phyloP scores from a whole-genome alignment of 2,329 filamentous ascomycete genomes.

The Exutisphaerella laricina region DNA sequence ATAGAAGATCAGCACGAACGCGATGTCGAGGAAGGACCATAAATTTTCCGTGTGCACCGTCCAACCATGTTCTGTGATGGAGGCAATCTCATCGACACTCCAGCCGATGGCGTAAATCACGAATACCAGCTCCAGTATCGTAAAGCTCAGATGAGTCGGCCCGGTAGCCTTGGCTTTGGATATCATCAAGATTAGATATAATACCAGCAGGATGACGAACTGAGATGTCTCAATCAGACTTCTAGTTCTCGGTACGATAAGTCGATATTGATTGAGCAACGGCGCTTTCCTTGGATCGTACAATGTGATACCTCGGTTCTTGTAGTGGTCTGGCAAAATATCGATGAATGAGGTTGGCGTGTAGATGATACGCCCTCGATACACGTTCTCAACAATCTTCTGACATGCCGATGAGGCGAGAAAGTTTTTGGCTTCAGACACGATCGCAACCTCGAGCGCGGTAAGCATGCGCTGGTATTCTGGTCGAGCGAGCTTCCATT shows the following conservation, averaged over 20 bases:
- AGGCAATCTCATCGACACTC: conserved; percentile 71
- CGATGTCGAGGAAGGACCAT: conserved; percentile 81
- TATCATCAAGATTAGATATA: conserved; percentile 70
- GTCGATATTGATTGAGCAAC: conserved; percentile 75
- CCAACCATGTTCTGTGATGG: conserved; percentile 70
- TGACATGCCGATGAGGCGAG: conserved; percentile 72
- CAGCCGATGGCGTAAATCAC: conserved; percentile 70
- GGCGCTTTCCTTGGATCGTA: conserved; percentile 73
- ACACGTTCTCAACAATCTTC: conserved; percentile 76
- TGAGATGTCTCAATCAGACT: conserved; percentile 70
- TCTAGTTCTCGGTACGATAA: conserved; percentile 73
- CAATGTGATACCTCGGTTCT: conserved; percentile 72
- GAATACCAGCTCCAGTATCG: conserved; percentile 60
- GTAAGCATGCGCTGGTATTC: conserved; percentile 60
- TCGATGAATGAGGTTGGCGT: conserved; percentile 77
- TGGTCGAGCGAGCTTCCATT: conserved; percentile 37
- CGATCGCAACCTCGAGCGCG: conserved; percentile 74
- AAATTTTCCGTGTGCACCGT: conserved; percentile 81
- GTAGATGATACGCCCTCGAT: conserved; percentile 73
- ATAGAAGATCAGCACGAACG: conserved; percentile 66
- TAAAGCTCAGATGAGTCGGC: conserved; percentile 31
- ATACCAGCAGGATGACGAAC: conserved; percentile 61
- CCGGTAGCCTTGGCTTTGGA: conserved; percentile 52
- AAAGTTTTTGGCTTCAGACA: conserved; percentile 75
- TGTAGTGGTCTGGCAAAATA: conserved; percentile 80